Base-by-base conservation (phyloP, 2,329 filamentous ascomycete species). In the Pleoardoris graminearum region DNA sequence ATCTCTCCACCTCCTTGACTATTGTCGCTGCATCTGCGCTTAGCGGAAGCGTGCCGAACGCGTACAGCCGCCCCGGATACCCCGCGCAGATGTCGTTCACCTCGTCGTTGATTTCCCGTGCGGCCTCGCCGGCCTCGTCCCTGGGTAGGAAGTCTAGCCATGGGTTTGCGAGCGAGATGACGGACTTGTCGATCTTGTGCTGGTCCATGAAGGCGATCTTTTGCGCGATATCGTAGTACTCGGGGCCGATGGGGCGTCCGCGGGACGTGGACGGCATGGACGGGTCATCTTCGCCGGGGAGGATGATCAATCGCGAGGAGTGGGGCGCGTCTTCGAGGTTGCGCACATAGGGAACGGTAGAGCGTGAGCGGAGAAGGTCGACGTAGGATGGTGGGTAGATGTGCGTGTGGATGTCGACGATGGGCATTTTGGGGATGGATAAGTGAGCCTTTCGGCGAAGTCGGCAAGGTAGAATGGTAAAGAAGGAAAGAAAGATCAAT, bases 141-240 rank as follows among this genome's bases (percentile, higher is more conserved):
- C 83, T 69, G 0, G 78, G 73, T 0, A 96, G 75, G 68, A 96
- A 97, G 74, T 97, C 92, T 2, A 97, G 82, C 92, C 92, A 97
- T 0, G 92, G 92, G 68, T 97, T 97, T 12, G 92, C 92, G 19
- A 96, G 84, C 0, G 90, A 94, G 57, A 97, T 85, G 45, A 96
- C 89, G 1, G 89, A 94, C 58, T 88, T 85, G 72, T 88, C 83
- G 70, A 97, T 96, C 48, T 78, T 78, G 75, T 97, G 92, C 14
- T 80, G 83, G 70, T 91, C 82, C 92, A 97, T 97, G 76, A 97
- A 96, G 43, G 84, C 80, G 12, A 96, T 80, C 68, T 96, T 97
- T 62, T 90, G 81, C 14, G 79, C 76, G 52, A 96, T 86, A 38
- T 90, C 89, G 57, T 87, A 90, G 79, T 93, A 97, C 65, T 92